phyloP scores from a whole-genome alignment of 495 filamentous ascomycete species.

The Penicillium alfredii region DNA sequence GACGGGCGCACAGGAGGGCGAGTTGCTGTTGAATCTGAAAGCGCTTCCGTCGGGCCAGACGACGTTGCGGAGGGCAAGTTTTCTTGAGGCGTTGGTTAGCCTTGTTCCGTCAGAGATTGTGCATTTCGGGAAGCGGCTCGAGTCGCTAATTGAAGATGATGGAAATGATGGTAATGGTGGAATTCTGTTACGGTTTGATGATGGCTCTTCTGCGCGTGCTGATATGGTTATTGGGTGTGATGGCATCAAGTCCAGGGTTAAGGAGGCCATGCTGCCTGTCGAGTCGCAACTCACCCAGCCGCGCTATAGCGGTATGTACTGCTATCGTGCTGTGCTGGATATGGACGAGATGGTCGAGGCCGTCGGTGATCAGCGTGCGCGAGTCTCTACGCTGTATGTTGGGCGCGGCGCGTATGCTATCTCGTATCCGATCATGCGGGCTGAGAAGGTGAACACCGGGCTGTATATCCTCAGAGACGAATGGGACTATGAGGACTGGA shows the following conservation, averaged over 20 bases:
- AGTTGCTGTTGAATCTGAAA: constrained; percentile 27
- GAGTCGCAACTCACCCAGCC: constrained; percentile 31
- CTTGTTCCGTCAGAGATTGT: constrained; percentile 43
- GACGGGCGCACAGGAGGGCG: constrained; percentile 16
- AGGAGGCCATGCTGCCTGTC: constrained; percentile 39
- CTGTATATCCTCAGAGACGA: constrained; percentile 39
- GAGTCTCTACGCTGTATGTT: constrained; percentile 51
- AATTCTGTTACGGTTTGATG: constrained; percentile 21
- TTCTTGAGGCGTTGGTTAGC: constrained; percentile 53
- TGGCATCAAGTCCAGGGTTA: constrained; percentile 49
- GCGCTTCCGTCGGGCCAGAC: constrained; percentile 29
- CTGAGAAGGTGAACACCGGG: constrained; percentile 56
- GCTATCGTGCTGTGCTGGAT: constrained; percentile 54
- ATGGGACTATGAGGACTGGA: constrained; percentile 52
- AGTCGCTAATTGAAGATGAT: constrained; percentile 3
- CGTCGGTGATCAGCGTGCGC: constrained; percentile 46
- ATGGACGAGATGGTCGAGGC: constrained; percentile 50
- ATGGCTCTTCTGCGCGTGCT: constrained; percentile 25
- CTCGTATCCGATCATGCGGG: constrained; percentile 61
- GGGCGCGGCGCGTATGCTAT: constrained; percentile 54
- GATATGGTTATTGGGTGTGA: constrained; percentile 53
- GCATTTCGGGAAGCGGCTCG: constrained; percentile 31
- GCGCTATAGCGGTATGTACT: constrained; percentile 47
- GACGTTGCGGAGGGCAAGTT: constrained; percentile 49
- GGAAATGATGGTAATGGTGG: constrained; percentile 15